phyloP scores from a whole-genome alignment of 139 green algal genomes.

The Picochlorum sp. region DNA sequence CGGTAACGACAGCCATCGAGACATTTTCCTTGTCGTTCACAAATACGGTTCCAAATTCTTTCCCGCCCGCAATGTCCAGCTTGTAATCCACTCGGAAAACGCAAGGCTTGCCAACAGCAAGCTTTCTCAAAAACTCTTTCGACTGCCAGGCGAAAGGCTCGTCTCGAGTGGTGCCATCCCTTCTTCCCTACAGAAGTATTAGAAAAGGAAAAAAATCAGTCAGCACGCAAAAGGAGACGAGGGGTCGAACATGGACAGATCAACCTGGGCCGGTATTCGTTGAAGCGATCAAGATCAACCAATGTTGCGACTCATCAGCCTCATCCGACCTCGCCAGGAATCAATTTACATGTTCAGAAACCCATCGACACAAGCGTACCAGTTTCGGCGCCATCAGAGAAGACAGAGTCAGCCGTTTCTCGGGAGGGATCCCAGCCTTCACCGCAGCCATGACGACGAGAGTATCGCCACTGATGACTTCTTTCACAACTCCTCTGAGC shows the following conservation, averaged over 20 bases:
- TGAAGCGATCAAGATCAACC: background rate
- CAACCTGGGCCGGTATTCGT: background rate
- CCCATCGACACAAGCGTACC: conserved; percentile 30
- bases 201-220: background rate
- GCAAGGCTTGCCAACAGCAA: conserved; percentile 72
- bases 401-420: conserved; percentile 89
- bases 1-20: conserved; percentile 49
- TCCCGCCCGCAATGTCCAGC: conserved; percentile 63
- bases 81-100: conserved; percentile 90
- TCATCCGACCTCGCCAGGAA: too few relatives aligned
- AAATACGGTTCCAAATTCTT: conserved; percentile 91
- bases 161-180: conserved; percentile 76
- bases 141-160: conserved; percentile 89
- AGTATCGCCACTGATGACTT: conserved; percentile 78
- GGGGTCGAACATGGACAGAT: background rate
- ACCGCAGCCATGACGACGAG: conserved; percentile 63
- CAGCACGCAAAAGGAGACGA: background rate
- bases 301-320: too few relatives aligned
- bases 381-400: conserved; percentile 78
- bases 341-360: too few relatives aligned
- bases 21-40: conserved; percentile 73
- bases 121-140: conserved; percentile 85
- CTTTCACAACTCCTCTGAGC: conserved; percentile 60
- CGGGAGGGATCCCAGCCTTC: conserved; percentile 51
- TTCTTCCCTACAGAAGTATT: conserved; percentile 59